Conservation (phyloP, 2,329 filamentous ascomycete species). For the Aspergillus quadricinctus region DNA sequence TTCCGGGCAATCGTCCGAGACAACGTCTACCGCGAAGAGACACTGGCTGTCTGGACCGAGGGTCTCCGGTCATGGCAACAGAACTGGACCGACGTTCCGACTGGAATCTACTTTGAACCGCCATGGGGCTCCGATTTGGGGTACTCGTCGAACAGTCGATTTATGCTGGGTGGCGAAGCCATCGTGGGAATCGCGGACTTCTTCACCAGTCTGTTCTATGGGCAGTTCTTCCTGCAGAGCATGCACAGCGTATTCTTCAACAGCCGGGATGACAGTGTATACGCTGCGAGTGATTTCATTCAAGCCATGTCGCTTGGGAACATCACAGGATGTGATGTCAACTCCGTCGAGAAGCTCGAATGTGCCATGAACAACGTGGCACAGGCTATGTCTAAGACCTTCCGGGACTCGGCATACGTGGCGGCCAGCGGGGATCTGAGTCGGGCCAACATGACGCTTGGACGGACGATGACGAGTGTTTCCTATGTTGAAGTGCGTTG, state of each 20-base stretch:
- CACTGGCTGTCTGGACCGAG: background rate
- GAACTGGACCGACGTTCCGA: background rate
- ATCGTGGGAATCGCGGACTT: background rate
- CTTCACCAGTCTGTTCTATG: background rate
- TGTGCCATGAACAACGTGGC: conserved; percentile 10
- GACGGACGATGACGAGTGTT: background rate
- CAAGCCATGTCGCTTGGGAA: background rate
- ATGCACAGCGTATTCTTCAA: background rate
- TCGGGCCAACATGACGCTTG: background rate
- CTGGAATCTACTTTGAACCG: background rate
- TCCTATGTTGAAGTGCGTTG: conserved; percentile 7
- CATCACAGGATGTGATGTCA: background rate
- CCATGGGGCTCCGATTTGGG: background rate
- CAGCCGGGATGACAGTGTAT: background rate
- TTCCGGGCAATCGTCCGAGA: background rate
- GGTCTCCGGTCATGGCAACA: too few species aligned
- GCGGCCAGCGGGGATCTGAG: background rate
- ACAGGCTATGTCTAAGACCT: conserved; percentile 7
- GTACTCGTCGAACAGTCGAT: background rate
- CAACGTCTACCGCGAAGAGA: background rate
- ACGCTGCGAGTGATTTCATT: background rate
- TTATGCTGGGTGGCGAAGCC: too few species aligned
- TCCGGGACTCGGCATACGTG: conserved; percentile 4
- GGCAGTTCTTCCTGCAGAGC: background rate
- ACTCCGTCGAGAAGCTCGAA: background rate